Percentiles rank a stretch among this genome's conserved stretches.
Evolutionary conservation across 345 rosid genomes (phyloP).

Genomic region (Aquilaria sinensis): DNA sequence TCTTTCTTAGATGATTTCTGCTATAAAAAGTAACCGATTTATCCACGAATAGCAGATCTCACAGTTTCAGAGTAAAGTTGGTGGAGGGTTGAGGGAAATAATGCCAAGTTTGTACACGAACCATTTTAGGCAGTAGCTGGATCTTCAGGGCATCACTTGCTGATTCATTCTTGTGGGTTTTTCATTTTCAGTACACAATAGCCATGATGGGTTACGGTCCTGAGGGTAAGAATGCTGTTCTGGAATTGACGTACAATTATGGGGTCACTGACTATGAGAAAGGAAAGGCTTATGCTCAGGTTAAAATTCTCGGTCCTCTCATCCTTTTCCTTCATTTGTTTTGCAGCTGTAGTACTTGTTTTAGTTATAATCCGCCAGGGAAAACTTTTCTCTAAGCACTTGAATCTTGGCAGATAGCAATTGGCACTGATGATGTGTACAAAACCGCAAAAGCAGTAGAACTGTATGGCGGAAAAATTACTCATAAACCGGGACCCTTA

Average conservation of each 20-base stretch:
- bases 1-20: too few species aligned
- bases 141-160: not conserved
- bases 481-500: slow-evolving; percentile 92
- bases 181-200: slow-evolving; percentile 38
- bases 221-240: slow-evolving; percentile 60
- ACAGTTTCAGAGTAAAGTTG: too few species aligned
- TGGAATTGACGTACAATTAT: slow-evolving; percentile 70
- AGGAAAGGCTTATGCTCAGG: slow-evolving; percentile 80
- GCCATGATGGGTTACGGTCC: slow-evolving; percentile 85
- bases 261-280: slow-evolving; percentile 64
- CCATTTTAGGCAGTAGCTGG: too few species aligned
- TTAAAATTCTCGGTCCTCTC: slow-evolving; percentile 14
- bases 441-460: slow-evolving; percentile 89
- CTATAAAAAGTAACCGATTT: too few species aligned
- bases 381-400: not conserved
- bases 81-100: too few species aligned
- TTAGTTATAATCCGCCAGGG: not conserved
- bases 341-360: not conserved
- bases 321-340: not conserved
- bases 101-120: too few species aligned
- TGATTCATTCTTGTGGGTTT: slow-evolving; percentile 1
- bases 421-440: slow-evolving; percentile 95
- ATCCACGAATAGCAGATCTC: too few species aligned
- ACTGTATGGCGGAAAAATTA: slow-evolving; percentile 79
- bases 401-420: slow-evolving; percentile 60